These are phyloP conservation scores for Rhexocercosporidium sp. DNA, from an alignment of 2,329 filamentous ascomycete species.

Conservation along the genomic window DNA sequence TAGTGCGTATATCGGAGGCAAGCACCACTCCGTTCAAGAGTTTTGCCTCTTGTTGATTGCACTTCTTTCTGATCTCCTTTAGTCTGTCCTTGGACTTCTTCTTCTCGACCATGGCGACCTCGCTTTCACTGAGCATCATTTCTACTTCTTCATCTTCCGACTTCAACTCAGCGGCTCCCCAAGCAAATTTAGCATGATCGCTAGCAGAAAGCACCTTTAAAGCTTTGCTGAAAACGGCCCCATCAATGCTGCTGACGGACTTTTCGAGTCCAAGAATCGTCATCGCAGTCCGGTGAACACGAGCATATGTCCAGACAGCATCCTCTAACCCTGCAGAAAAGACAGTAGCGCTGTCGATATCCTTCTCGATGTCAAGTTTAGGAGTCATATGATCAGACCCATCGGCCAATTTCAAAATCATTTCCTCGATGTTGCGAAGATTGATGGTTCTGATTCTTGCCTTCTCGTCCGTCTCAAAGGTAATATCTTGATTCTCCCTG, in stretches of 20 bases:
- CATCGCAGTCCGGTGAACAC: slow-evolving; percentile 64
- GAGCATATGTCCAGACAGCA: slow-evolving; percentile 62
- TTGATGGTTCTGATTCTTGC: slow-evolving; percentile 61
- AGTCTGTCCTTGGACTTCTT: slow-evolving; percentile 47
- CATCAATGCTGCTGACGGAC: slow-evolving; percentile 39
- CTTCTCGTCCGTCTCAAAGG: slow-evolving; percentile 54
- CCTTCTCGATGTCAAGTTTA: slow-evolving; percentile 36
- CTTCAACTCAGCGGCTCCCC: slow-evolving; percentile 48
- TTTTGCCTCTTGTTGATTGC: slow-evolving; percentile 80
- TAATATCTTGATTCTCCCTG: slow-evolving; percentile 44
- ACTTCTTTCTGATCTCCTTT: slow-evolving; percentile 58
- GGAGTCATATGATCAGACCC: slow-evolving; percentile 29
- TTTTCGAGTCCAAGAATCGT: slow-evolving; percentile 52
- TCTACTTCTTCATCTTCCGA: slow-evolving; percentile 44
- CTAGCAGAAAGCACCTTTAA: slow-evolving; percentile 50
- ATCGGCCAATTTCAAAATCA: slow-evolving; percentile 51
- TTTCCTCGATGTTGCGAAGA: slow-evolving; percentile 66
- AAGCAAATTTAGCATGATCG: slow-evolving; percentile 52
- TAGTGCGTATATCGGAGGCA: slow-evolving; percentile 80
- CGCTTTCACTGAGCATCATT: slow-evolving; percentile 34
- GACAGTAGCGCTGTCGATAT: slow-evolving; percentile 34
- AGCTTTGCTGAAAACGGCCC: slow-evolving; percentile 45
- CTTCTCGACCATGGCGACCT: slow-evolving; percentile 42
- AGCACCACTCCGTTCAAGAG: slow-evolving; percentile 83
- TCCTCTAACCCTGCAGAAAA: slow-evolving; percentile 50